phyloP scores from a whole-genome alignment of 768 basidiomycete genomes.

The Tricholoma terreum region DNA sequence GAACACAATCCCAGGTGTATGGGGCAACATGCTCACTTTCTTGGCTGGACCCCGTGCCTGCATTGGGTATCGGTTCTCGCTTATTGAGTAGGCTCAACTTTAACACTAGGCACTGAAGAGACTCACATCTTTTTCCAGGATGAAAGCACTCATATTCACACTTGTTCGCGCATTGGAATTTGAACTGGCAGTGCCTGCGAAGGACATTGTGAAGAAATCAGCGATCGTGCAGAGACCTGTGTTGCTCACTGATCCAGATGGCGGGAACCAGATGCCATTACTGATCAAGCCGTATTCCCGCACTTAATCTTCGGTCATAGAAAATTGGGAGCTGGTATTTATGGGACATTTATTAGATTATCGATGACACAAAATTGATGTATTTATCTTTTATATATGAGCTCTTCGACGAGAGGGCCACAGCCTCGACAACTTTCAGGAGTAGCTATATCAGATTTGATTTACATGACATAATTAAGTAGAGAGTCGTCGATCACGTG shows the following conservation, averaged over 20 bases:
- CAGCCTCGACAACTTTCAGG: too few species aligned
- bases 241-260: constrained; percentile 34
- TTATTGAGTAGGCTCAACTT: constrained; percentile 42
- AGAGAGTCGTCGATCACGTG: too few species aligned
- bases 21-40: constrained; percentile 60
- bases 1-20: constrained; percentile 54
- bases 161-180: constrained; percentile 54
- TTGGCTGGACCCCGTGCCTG: constrained; percentile 62
- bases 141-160: constrained; percentile 43
- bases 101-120: not conserved
- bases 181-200: constrained; percentile 47
- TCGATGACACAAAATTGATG: too few species aligned
- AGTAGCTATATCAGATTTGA: too few species aligned
- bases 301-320: not conserved
- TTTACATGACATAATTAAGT: too few species aligned
- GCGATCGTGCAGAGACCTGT: constrained; percentile 45
- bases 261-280: constrained; percentile 44
- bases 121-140: constrained; percentile 14
- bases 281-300: constrained; percentile 28
- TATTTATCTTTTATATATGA: too few species aligned
- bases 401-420: too few species aligned
- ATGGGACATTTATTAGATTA: too few species aligned
- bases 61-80: constrained; percentile 64
- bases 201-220: constrained; percentile 38
- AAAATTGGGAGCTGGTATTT: too few species aligned